These are phyloP conservation scores for Striga asiatica DNA, from an alignment of 257 asterid genomes.

Conservation along the genomic window DNA sequence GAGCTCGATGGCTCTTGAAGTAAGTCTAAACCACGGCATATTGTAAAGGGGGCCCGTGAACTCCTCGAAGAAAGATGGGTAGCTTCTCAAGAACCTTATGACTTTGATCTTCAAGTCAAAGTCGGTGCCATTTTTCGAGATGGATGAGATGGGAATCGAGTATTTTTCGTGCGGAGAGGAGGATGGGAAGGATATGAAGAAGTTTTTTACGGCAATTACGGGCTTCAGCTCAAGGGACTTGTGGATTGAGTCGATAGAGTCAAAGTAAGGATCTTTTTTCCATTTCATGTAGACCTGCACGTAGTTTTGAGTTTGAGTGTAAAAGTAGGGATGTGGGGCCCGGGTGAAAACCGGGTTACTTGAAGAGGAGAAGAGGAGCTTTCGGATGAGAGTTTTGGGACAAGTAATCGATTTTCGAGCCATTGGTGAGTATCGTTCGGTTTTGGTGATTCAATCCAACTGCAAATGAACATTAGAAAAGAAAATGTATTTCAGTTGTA, in stretches of 20 bases:
- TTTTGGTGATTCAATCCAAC: not conserved
- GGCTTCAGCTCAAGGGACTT: constrained; percentile 67
- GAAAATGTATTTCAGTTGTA: too few relatives aligned
- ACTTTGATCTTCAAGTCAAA: constrained; percentile 54
- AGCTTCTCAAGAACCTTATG: constrained; percentile 57
- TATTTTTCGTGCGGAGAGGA: constrained; percentile 47
- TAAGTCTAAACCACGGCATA: constrained; percentile 81
- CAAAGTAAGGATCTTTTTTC: constrained; percentile 62
- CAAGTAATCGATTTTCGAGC: too few relatives aligned
- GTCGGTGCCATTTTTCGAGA: constrained; percentile 52
- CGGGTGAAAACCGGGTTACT: constrained; percentile 6
- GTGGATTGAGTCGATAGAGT: constrained; percentile 69
- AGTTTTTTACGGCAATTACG: constrained; percentile 50
- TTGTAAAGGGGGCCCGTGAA: constrained; percentile 53
- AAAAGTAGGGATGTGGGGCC: constrained; percentile 10
- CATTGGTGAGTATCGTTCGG: too few relatives aligned
- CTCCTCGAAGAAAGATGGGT: constrained; percentile 88
- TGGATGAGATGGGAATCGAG: constrained; percentile 51
- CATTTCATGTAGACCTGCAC: constrained; percentile 85
- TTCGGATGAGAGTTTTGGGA: constrained; percentile 6
- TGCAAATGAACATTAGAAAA: not conserved
- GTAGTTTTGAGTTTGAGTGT: constrained; percentile 35
- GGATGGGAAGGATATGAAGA: constrained; percentile 53
- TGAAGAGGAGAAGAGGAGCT: constrained; percentile 15
- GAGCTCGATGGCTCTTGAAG: constrained; percentile 54